Evolutionary conservation across 108 stramenopile species (phyloP).

Genomic region (Schizochytrium sp.): DNA sequence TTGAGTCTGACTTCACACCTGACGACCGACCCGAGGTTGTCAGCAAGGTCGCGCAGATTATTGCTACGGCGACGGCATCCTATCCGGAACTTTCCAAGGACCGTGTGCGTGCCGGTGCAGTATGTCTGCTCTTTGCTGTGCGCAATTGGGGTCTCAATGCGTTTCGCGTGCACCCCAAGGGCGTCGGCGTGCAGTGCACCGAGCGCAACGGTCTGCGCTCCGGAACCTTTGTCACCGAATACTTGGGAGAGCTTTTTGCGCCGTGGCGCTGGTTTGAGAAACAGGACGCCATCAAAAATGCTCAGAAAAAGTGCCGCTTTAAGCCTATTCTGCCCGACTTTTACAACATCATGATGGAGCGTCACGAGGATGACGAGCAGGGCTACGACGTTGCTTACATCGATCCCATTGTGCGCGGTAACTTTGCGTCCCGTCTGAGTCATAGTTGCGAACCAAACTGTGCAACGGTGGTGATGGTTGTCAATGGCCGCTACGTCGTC

Average conservation of each 20-base stretch:
- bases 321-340: slow-evolving; percentile 35
- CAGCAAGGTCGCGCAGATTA: background rate
- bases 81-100: background rate
- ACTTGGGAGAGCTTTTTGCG: slow-evolving; percentile 28
- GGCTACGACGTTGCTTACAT: slow-evolving; percentile 23
- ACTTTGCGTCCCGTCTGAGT: background rate
- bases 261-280: slow-evolving; percentile 31
- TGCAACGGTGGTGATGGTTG: slow-evolving; percentile 20
- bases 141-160: slow-evolving; percentile 10
- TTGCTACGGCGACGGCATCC: background rate
- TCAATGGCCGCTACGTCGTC: slow-evolving; percentile 10
- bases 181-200: slow-evolving; percentile 27
- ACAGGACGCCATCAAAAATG: slow-evolving; percentile 25
- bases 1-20: background rate
- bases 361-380: slow-evolving; percentile 21
- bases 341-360: slow-evolving; percentile 31
- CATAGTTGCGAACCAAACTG: slow-evolving; percentile 32
- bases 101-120: background rate
- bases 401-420: slow-evolving; percentile 12
- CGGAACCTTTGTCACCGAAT: slow-evolving; percentile 25
- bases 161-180: slow-evolving; percentile 29
- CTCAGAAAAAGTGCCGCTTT: slow-evolving; percentile 1
- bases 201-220: background rate
- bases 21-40: background rate
- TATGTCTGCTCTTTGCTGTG: background rate